Percentiles rank a stretch among this genome's conserved stretches.
phyloP scores from a whole-genome alignment of 1,284 basidiomycete genomes.

The Fomitopsis pinicola region DNA sequence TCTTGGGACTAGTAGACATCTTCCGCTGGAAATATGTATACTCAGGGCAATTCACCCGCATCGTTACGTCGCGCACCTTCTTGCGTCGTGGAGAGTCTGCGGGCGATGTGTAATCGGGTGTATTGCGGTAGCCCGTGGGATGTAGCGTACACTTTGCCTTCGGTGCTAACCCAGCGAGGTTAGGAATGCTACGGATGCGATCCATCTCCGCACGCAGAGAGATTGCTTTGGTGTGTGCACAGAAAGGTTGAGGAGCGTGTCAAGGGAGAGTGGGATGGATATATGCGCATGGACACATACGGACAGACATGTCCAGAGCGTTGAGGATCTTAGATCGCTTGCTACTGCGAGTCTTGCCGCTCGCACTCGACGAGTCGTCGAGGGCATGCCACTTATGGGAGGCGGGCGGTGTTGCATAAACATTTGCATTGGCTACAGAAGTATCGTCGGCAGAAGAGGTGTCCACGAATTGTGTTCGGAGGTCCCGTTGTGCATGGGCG shows the following conservation, averaged over 20 bases:
- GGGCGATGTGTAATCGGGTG: not conserved
- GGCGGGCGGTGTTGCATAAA: too few relatives aligned
- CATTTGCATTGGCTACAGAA: not conserved
- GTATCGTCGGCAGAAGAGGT: not conserved
- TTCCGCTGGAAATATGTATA: not conserved
- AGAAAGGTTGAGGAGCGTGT: not conserved
- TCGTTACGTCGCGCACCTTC: not conserved
- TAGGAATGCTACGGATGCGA: conserved; percentile 37
- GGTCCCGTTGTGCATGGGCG: conserved; percentile 19
- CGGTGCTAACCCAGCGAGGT: conserved; percentile 40
- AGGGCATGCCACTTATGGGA: not conserved
- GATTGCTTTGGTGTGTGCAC: conserved; percentile 24
- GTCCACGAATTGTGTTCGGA: not conserved
- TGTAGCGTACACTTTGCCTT: not conserved
- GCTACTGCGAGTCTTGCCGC: not conserved
- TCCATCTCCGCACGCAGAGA: conserved; percentile 37
- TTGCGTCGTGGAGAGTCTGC: not conserved
- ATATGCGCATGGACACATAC: conserved; percentile 15
- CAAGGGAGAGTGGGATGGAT: not conserved
- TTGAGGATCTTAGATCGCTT: conserved; percentile 12
- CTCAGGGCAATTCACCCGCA: not conserved
- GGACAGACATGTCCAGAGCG: conserved; percentile 20
- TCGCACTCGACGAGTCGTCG: not conserved
- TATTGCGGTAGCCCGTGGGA: not conserved
- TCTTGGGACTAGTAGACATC: not conserved